These are phyloP conservation scores for Plasmodium fragile DNA, from an alignment of 169 alveolate species.

Conservation along the genomic window DNA sequence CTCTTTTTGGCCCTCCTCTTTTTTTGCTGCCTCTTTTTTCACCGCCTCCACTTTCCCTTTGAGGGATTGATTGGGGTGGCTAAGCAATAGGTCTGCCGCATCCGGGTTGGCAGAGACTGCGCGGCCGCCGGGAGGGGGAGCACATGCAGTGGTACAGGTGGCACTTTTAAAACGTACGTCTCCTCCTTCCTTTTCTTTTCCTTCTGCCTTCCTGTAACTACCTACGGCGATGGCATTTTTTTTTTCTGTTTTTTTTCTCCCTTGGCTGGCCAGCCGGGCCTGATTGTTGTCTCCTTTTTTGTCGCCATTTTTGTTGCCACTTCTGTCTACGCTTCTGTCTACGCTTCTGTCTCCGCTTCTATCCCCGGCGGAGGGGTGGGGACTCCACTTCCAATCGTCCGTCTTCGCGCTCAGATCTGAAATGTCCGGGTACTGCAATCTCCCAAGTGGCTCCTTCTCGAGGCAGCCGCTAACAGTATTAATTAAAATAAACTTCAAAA, in stretches of 20 bases:
- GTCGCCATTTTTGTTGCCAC: background rate
- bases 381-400: background rate
- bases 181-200: background rate
- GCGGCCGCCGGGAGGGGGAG: background rate
- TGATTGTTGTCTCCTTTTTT: background rate
- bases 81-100: background rate
- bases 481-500: constrained; percentile 47
- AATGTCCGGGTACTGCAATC: constrained; percentile 29
- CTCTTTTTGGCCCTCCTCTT: background rate
- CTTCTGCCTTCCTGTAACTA: background rate
- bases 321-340: background rate
- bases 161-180: background rate
- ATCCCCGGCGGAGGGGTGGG: background rate
- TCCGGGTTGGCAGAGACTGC: background rate
- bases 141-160: background rate
- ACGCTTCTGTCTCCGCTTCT: background rate
- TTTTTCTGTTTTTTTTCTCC: background rate
- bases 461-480: constrained; percentile 23
- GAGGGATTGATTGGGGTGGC: background rate
- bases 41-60: background rate
- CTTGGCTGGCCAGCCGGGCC: background rate
- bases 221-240: background rate
- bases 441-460: background rate
- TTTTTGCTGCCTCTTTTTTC: background rate
- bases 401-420: constrained; percentile 6